Base-by-base conservation (phyloP, 257 asterid genomes). In the Nicotiana undulata region DNA sequence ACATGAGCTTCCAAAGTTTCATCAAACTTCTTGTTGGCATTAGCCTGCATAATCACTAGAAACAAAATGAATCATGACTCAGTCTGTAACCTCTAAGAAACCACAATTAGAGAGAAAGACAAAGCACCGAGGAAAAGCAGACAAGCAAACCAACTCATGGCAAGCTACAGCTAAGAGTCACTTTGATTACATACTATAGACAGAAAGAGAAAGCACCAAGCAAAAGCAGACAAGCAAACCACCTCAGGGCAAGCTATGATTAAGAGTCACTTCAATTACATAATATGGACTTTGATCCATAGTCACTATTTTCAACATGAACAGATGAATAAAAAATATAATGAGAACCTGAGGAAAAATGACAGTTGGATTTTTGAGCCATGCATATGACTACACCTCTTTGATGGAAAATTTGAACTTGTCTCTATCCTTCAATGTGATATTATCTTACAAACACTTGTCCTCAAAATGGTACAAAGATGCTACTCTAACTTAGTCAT, bases 1-100 rank as follows among this genome's bases (percentile, higher is more conserved):
- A 95, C 98, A 85, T 95, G 99, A 53, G 94, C 99, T 89, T 95
- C 99, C 80, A 95, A 81, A 80, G 99, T 93, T 90, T 95, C 99
- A 80, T 88, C 96, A 85, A 91, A 92, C 55, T 86, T 90, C 77
- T 78, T 78, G 89, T 82, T 91, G 78, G 92, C 89, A 88, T 84
- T 88, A 76, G 92, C 94, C 99, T 93, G 97, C 83, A 88, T 44
- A 85, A 88, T 82, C 85, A 90, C 87, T 86, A 87, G 83, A 86
- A 86, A 76, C 66, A 77, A 75, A 81, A 76, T 76, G 85, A 83
- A 83, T 34, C 79, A 92, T 65, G 78, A 16, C 44, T 24, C 78
- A 24, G 61, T 24, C 40, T 24, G 78, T 74, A 74, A 74, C 60
- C 3, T 49, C 78, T 49, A 32, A 12, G 59, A 72, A 74, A 82